Evolutionary conservation across 768 basidiomycete genomes (phyloP).

Genomic region (Lentinus brumalis): DNA sequence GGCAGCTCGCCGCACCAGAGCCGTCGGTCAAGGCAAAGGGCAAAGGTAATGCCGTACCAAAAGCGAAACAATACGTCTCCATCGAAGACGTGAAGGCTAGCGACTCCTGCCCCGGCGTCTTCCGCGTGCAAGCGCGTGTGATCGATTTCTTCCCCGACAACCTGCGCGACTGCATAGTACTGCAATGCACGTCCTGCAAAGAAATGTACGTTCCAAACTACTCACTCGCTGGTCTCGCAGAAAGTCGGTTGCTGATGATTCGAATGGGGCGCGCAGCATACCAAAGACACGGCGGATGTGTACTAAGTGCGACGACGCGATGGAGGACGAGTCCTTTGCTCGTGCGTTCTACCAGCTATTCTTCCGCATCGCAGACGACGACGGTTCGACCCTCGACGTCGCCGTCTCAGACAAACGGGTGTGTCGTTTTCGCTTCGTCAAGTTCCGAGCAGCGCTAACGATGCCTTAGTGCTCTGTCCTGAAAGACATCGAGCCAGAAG

Average conservation of each 20-base stretch:
- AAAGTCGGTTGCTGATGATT: neutral
- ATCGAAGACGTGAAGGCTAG: constrained; percentile 10
- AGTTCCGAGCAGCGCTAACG: constrained; percentile 15
- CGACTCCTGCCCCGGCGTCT: constrained; percentile 33
- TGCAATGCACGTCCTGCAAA: constrained; percentile 56
- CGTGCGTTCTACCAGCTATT: constrained; percentile 51
- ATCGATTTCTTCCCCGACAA: constrained; percentile 58
- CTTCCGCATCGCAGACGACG: constrained; percentile 53
- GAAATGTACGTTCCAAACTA: constrained; percentile 42
- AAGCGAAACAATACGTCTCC: neutral
- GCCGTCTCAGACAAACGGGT: constrained; percentile 53
- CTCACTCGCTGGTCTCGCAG: neutral
- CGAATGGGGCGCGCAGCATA: constrained; percentile 39
- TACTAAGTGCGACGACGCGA: constrained; percentile 50
- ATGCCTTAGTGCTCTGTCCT: constrained; percentile 34
- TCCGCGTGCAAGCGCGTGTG: constrained; percentile 49
- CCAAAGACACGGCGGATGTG: constrained; percentile 44
- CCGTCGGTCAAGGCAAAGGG: neutral
- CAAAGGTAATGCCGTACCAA: neutral
- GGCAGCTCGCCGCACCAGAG: neutral
- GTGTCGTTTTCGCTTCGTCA: constrained; percentile 7
- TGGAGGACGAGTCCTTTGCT: constrained; percentile 41
- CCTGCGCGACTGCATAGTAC: constrained; percentile 47
- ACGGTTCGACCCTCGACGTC: constrained; percentile 43
- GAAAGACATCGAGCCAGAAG: constrained; percentile 43